Conservation (phyloP, 75 land plant genomes). For the Cupressus sempervirens region DNA sequence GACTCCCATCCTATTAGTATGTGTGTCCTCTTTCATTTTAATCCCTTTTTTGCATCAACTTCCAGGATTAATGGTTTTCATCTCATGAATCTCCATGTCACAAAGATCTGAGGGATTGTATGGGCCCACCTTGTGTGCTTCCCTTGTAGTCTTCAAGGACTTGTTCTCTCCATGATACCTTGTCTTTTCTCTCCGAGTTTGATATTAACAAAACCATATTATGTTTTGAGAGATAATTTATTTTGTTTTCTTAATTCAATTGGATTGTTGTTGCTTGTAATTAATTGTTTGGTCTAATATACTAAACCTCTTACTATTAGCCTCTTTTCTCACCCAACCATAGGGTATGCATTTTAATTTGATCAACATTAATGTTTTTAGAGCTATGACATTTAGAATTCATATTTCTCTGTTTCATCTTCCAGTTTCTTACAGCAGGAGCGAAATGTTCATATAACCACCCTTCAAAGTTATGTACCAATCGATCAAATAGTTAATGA, state of each 20-base stretch:
- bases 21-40: background rate
- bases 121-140: background rate
- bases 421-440: background rate
- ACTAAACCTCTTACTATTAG: background rate
- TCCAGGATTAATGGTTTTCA: background rate
- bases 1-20: background rate
- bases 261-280: background rate
- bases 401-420: background rate
- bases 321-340: background rate
- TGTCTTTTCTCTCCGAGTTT: background rate
- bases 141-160: background rate
- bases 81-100: background rate
- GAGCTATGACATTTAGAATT: background rate
- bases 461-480: background rate
- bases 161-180: background rate
- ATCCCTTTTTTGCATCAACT: background rate
- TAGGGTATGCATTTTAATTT: background rate
- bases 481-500: slow-evolving; percentile 19
- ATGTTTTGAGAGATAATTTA: background rate
- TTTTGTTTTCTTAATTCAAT: slow-evolving; percentile 1
- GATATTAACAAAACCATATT: background rate
- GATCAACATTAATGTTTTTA: background rate
- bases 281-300: background rate
- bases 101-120: background rate
- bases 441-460: background rate